Conservation (phyloP, 2,329 filamentous ascomycete genomes). For the Emmonsiellopsis sp. region DNA sequence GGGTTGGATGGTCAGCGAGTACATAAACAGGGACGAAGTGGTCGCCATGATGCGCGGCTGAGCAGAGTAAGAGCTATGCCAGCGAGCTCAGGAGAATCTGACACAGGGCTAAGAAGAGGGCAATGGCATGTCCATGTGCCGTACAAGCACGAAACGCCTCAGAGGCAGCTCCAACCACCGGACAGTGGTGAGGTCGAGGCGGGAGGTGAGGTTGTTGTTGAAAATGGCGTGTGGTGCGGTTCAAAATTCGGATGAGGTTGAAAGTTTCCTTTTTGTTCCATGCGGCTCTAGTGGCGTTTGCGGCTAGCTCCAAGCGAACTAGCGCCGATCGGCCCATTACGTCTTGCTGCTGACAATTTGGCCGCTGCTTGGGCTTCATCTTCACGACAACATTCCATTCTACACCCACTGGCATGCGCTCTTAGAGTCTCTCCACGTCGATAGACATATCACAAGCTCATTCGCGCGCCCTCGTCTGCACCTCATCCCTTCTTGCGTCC, state of each 20-base stretch:
- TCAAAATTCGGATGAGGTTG: neutral
- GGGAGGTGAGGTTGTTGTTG: neutral
- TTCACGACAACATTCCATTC: neutral
- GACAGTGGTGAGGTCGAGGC: neutral
- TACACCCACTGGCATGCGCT: neutral
- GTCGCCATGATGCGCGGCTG: constrained; percentile 66
- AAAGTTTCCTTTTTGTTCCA: constrained; percentile 10
- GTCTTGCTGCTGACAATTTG: neutral
- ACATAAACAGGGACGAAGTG: constrained; percentile 97
- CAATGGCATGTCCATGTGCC: constrained; percentile 1
- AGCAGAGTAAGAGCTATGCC: neutral
- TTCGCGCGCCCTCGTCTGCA: neutral
- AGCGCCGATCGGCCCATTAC: constrained; percentile 1
- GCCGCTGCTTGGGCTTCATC: neutral
- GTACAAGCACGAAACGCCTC: neutral
- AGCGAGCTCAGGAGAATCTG: neutral
- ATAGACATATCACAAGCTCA: neutral
- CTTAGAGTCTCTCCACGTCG: constrained; percentile 7
- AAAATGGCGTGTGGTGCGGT: neutral
- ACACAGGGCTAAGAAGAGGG: neutral
- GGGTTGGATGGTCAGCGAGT: constrained; percentile 90
- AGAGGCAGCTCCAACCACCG: neutral
- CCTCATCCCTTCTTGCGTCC: neutral
- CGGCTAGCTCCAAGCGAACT: neutral
- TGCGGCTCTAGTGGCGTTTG: constrained; percentile 7